Base-by-base conservation (phyloP, 2,329 filamentous ascomycete genomes). In the Chrysoporthe austroafricana region DNA sequence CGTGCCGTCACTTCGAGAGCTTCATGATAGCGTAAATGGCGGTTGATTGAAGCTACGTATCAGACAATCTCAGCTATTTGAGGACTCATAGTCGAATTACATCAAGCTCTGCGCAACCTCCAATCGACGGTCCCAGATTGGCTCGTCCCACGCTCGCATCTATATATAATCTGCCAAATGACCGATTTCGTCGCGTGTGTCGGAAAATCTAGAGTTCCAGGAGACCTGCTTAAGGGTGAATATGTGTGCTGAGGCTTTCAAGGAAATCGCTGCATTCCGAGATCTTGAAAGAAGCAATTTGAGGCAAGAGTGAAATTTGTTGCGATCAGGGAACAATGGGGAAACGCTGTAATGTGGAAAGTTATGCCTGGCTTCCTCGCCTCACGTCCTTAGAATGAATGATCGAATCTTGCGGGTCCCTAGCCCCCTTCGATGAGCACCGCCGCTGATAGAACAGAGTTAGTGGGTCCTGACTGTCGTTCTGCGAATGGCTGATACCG, bases 381-480 rank as follows among this genome's bases (percentile, higher is more conserved):
- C 14, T 34, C 9, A 58, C 62, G n/a, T 52, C 52, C 62, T 2
- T 16, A 26, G 9, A 32, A 4, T 13, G 14, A 21, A 2, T 32
- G 13, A 4, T 16, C 14, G 4, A 7, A 14, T 54, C 50, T 32
- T 72, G 59, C 36, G 16, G 9, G 21, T 4, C 39, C 36, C 3
- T n/a, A n/a, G 5, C 36, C 11, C 60, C 56, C 3, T 62, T 57
- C 6, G 54, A 44, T 54, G 66, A 70, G 14, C 18, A 50, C 21
- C 36, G 66, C 16, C 36, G 62, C 14, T 66, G 66, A 48, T 67
- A 66, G 18, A 69, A 68, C 26, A 70, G 68, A 11, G 63, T 50
- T 9, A 65, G 63, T 7, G 63, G 16, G 44, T 36, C 36, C 16
- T 67, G 64, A 14, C 56, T 61, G 50, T 18, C 21, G 42, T 63